phyloP scores from a whole-genome alignment of 129 eudicot genomes.

The Chrysanthemum lavandulifolium region DNA sequence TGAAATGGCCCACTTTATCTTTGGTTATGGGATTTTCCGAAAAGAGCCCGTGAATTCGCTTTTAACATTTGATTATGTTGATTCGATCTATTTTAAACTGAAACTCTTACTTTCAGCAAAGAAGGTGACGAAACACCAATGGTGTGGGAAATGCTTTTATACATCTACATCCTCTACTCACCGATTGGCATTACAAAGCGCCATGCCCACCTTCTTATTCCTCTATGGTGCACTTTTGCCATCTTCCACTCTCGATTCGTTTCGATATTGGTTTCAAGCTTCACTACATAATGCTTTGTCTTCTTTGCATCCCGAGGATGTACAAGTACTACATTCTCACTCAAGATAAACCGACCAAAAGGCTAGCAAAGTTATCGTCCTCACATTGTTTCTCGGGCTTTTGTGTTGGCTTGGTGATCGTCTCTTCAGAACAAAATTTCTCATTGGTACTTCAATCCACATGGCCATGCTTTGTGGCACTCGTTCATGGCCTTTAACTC shows the following conservation, averaged over 20 bases:
- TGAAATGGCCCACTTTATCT: too few species aligned
- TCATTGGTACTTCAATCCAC: conserved; percentile 68
- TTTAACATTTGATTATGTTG: background rate
- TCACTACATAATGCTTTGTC: conserved; percentile 66
- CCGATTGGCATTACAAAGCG: conserved; percentile 97
- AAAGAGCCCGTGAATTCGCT: background rate
- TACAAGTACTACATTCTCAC: conserved; percentile 80
- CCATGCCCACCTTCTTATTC: conserved; percentile 87
- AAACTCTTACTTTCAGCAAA: conserved; percentile 45
- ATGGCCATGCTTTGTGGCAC: conserved; percentile 88
- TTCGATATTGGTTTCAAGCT: conserved; percentile 56
- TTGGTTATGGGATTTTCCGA: background rate
- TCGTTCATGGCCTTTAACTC: conserved; percentile 69
- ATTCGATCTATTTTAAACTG: background rate
- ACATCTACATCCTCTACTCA: conserved; percentile 83
- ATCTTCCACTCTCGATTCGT: conserved; percentile 58
- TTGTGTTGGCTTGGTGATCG: conserved; percentile 69
- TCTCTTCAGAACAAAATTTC: conserved; percentile 51
- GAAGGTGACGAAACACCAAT: conserved; percentile 92
- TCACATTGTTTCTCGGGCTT: conserved; percentile 49
- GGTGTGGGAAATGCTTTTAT: conserved; percentile 96
- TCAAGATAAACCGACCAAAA: conserved; percentile 52
- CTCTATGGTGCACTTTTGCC: conserved; percentile 69
- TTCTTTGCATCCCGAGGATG: conserved; percentile 83
- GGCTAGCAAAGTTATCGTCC: conserved; percentile 53